Conservation (phyloP, 306 rosid species). For the Prosopis cineraria region DNA sequence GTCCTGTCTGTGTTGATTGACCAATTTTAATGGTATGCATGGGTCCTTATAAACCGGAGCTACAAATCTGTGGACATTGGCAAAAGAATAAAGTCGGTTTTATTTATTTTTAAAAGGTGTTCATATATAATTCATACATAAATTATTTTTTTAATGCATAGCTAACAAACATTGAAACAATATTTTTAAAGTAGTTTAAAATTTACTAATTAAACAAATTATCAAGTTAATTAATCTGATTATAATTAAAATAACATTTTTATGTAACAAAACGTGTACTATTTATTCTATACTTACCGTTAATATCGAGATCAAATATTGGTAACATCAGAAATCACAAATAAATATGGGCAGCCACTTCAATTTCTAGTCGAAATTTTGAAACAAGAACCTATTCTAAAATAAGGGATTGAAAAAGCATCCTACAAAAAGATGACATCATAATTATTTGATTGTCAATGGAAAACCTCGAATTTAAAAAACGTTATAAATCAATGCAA, state of each 20-base stretch:
- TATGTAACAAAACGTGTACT: too few species aligned
- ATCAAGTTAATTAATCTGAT: neutral
- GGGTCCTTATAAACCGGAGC: neutral
- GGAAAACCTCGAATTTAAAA: too few species aligned
- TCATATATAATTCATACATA: neutral
- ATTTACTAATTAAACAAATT: neutral
- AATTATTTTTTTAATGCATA: neutral
- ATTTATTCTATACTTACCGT: too few species aligned
- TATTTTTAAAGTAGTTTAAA: neutral
- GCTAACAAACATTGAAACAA: neutral
- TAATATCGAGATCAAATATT: too few species aligned
- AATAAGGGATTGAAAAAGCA: too few species aligned
- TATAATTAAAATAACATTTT: neutral
- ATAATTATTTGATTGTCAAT: too few species aligned
- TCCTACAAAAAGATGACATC: too few species aligned
- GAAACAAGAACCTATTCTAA: neutral
- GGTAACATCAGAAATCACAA: neutral
- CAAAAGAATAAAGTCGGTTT: neutral
- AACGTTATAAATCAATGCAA: too few species aligned
- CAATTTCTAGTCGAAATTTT: too few species aligned
- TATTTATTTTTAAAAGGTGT: neutral
- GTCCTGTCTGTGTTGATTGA: neutral
- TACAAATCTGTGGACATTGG: neutral
- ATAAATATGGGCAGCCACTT: neutral
- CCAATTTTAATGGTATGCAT: neutral